A percentile compares a stretch with the other conserved stretches of the same genome.
Conservation (phyloP, 179 eudicot genomes). For the Beta corolliflora region DNA sequence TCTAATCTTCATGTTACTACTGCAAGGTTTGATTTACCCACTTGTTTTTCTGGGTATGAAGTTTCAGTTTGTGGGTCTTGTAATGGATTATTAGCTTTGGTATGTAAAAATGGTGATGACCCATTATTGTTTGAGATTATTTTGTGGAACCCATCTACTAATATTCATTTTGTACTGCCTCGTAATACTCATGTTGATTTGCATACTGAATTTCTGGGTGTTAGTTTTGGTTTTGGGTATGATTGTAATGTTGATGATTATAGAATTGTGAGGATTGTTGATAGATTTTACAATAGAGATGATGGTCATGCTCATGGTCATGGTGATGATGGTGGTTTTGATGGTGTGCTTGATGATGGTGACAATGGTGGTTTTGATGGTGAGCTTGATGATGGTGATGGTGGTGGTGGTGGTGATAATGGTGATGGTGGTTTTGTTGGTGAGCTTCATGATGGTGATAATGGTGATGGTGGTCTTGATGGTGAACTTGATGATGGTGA, state of each 20-base stretch:
- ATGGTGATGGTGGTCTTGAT: neutral
- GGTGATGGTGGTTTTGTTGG: neutral
- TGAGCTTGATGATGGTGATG: neutral
- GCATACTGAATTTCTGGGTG: neutral
- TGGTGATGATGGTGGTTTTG: neutral
- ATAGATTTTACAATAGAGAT: neutral
- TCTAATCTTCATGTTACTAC: neutral
- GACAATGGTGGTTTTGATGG: neutral
- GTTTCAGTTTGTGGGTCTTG: slow-evolving; percentile 5
- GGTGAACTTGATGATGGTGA: neutral
- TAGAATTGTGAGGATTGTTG: neutral
- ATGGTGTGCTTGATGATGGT: neutral
- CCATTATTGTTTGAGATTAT: neutral
- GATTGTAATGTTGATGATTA: slow-evolving; percentile 5
- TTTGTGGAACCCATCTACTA: slow-evolving; percentile 10
- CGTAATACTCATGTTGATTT: neutral
- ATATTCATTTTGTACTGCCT: neutral
- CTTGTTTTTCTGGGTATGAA: neutral
- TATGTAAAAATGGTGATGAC: neutral
- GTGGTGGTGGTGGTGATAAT: neutral
- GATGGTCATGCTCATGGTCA: too few relatives aligned
- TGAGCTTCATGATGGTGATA: neutral
- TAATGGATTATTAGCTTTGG: slow-evolving; percentile 9
- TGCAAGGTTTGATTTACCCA: neutral
- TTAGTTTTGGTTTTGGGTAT: slow-evolving; percentile 21